Base-by-base conservation (phyloP, 257 asterid species). In the Solanum piurae region DNA sequence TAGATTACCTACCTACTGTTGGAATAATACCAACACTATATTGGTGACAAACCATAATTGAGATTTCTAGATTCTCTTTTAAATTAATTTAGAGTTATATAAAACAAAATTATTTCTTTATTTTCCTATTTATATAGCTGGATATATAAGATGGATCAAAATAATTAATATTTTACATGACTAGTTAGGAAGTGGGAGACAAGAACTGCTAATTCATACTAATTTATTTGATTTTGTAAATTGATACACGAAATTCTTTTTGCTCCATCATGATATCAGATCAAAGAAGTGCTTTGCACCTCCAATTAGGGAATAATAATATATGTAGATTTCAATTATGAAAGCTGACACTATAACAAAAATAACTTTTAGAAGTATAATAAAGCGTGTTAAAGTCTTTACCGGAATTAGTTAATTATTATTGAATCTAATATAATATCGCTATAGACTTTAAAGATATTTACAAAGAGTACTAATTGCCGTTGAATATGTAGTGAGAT, bases 241-340 rank as follows among this genome's bases (percentile, higher is more conserved):
- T 37, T 37, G 5, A 75, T 75, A 75, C 38, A 34, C 12, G 20
- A 75, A 73, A 34, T 73, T 12, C 46, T 3, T 73, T n/a, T 40
- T 6, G 46, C 46, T 33, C 38, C 14, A 73, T 34, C 14, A 73
- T 34, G 29, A 72, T 34, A 75, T 75, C 31, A 75, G 85, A 46
- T 80, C 85, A 18, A 80, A 80, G 85, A 80, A 80, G 68, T 80
- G 68, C 40, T 29, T 42, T 80, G 42, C 85, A 80, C 66, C 85
- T 80, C 85, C 68, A 80, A 80, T 31, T 71, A 46, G 42, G 40
- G 40, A 80, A 46, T 80, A 77, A 42, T 76, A 38, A 38, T 73
- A 36, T 10, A 9, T 74, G 82, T 20, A 34, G 31, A 34, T 36
- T 42, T 42, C 20, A 25, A 77, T 77, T 13, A 7, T 40, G 7